These are phyloP conservation scores for Penicillium hordei DNA, from an alignment of 2,329 filamentous ascomycete genomes.

Conservation along the genomic window DNA sequence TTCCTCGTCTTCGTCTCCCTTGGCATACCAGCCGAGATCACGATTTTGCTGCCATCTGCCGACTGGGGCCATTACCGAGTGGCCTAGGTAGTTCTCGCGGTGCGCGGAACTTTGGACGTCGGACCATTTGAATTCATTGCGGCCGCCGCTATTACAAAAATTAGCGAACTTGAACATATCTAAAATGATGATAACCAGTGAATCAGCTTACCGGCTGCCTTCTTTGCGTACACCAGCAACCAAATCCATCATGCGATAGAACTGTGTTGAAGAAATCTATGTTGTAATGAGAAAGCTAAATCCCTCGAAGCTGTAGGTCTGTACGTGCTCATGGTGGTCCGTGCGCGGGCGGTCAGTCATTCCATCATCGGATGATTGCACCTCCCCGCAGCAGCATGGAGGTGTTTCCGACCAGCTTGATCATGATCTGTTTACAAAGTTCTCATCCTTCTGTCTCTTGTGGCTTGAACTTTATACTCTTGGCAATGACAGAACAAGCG, in stretches of 20 bases:
- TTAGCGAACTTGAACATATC: constrained; percentile 6
- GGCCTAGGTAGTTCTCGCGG: constrained; percentile 87
- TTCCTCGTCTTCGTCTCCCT: constrained; percentile 53
- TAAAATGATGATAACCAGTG: neutral
- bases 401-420: constrained; percentile 12
- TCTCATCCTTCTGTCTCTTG: neutral
- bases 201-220: constrained; percentile 60
- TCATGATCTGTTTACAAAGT: constrained; percentile 16
- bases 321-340: neutral
- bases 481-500: constrained; percentile 22
- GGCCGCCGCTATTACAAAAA: constrained; percentile 64
- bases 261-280: neutral
- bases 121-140: constrained; percentile 92
- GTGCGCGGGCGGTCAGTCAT: constrained; percentile 10
- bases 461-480: neutral
- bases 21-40: constrained; percentile 66
- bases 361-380: constrained; percentile 18
- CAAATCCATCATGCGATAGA: constrained; percentile 70
- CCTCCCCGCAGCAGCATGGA: constrained; percentile 17
- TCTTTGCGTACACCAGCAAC: constrained; percentile 92
- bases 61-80: constrained; percentile 87
- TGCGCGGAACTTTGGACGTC: constrained; percentile 84
- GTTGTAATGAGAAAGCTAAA: constrained; percentile 2
- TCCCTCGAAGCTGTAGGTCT: neutral
- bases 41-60: constrained; percentile 86